Base-by-base conservation (phyloP, 2,329 filamentous ascomycete species). In the Aspergillus aculeatinus region DNA sequence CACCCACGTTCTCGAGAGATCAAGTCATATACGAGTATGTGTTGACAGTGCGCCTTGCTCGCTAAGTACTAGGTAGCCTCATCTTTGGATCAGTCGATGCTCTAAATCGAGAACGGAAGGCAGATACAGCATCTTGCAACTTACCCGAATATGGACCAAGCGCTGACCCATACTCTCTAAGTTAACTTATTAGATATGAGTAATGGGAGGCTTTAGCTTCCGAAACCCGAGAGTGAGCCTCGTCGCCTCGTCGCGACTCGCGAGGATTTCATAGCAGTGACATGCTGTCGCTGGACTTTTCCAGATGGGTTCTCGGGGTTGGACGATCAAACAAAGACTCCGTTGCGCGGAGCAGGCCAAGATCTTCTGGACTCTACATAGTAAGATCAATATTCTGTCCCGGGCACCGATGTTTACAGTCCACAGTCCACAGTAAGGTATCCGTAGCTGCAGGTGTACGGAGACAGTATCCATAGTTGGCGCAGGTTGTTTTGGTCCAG, bases 291-390 rank as follows among this genome's bases (percentile, higher is more conserved):
- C 44, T 57, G 60, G 19, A 55, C 35, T 62, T 59, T 70, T 73
- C 70, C 71, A 70, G 69, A 73, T 68, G 44, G 71, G 73, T 74
- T 74, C 27, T 29, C 72, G 72, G 63, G 39, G 51, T 33, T 10
- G 58, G 71, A 63, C 67, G 70, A 74, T 74, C 71, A 74, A 74
- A 71, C 67, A 21, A 25, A 48, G 59, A 60, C 55, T 35, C 58
- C 54, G 55, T 52, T 58, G 63, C 57, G 56, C 55, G 35, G 48
- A 55, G 48, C 51, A 55, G 62, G 65, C 57, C 55, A 64, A 62
- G 60, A 23, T 49, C 33, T 48, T 47, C 52, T 49, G 50, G 16
- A 29, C 7, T 29, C 7, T 9, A 29, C 7, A 9, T 9, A 29
- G 27, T 29, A 9, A 29, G 27, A 29, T 29, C 27, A 29, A 23